Percentiles rank a stretch among this genome's conserved stretches.
Evolutionary conservation across 2,329 filamentous ascomycete species (phyloP).

Genomic region (Macrophomina tecta): DNA sequence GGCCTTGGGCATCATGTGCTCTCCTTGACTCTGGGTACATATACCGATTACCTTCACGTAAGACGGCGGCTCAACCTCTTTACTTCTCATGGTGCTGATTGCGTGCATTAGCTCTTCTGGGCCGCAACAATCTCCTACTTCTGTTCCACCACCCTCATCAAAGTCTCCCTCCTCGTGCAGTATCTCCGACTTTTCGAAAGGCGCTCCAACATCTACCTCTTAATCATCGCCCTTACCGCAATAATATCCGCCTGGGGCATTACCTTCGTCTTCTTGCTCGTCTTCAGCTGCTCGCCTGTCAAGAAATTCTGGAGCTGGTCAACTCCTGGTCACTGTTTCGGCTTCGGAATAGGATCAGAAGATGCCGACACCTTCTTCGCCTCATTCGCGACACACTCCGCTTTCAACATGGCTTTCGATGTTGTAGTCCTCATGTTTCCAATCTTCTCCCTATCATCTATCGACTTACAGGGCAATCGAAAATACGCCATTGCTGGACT

Average conservation of each 20-base stretch:
- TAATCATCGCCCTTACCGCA: conserved; percentile 35
- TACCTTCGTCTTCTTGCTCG: conserved; percentile 38
- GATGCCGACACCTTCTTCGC: conserved; percentile 37
- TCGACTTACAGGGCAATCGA: conserved; percentile 41
- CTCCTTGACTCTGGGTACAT: conserved; percentile 32
- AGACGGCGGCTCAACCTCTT: background rate
- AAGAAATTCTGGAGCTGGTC: conserved; percentile 39
- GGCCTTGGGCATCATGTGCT: conserved; percentile 44
- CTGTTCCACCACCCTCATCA: conserved; percentile 43
- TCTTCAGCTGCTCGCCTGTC: conserved; percentile 41
- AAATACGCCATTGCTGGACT: conserved; percentile 34
- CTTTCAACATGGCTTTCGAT: conserved; percentile 43
- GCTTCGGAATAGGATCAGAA: conserved; percentile 41
- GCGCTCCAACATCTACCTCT: conserved; percentile 31
- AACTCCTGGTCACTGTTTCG: conserved; percentile 38
- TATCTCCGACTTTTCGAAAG: conserved; percentile 44
- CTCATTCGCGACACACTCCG: conserved; percentile 39
- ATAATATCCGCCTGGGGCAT: conserved; percentile 40
- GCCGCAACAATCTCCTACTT: conserved; percentile 40
- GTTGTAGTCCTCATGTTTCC: conserved; percentile 40
- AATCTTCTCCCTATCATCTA: conserved; percentile 39
- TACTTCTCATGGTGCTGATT: background rate
- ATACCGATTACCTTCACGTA: conserved; percentile 41
- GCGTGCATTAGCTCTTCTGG: conserved; percentile 38
- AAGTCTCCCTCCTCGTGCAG: conserved; percentile 45